These are phyloP conservation scores for Aspergillus cejpii DNA, from an alignment of 2,329 filamentous ascomycete genomes.

Conservation along the genomic window DNA sequence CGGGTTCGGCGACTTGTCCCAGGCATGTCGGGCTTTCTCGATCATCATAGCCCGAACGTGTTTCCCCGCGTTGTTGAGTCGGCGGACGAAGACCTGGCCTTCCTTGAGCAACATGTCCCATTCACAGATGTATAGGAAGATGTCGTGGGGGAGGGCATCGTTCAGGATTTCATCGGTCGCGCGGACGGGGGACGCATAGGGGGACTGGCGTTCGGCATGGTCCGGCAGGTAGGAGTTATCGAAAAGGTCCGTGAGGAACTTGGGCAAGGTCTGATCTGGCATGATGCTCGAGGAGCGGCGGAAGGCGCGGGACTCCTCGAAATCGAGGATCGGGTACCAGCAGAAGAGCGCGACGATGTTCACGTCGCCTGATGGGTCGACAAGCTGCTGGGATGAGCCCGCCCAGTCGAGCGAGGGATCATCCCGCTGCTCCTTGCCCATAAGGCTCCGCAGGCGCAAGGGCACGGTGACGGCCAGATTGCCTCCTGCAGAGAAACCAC, in stretches of 20 bases:
- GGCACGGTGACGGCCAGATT: conserved; percentile 59
- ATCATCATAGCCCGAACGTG: conserved; percentile 43
- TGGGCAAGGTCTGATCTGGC: conserved; percentile 45
- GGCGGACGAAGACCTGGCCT: conserved; percentile 43
- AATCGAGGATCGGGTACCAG: conserved; percentile 59
- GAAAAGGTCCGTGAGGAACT: conserved; percentile 46
- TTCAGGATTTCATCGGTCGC: conserved; percentile 50
- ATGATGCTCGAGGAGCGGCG: conserved; percentile 51
- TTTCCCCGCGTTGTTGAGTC: conserved; percentile 40
- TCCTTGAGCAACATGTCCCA: conserved; percentile 62
- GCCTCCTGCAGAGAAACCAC: conserved; percentile 57
- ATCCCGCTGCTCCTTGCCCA: conserved; percentile 19
- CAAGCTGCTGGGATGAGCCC: conserved; percentile 32
- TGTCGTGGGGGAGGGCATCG: conserved; percentile 51
- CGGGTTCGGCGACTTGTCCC: conserved; percentile 46
- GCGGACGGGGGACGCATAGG: conserved; percentile 54
- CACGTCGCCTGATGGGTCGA: conserved; percentile 38
- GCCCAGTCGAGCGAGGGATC: conserved; percentile 23
- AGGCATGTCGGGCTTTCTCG: conserved; percentile 42
- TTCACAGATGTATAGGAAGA: conserved; percentile 58
- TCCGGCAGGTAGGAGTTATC: conserved; percentile 44
- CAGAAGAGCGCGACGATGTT: conserved; percentile 52
- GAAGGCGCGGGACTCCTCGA: conserved; percentile 53
- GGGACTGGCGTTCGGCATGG: conserved; percentile 47
- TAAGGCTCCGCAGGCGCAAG: conserved; percentile 47